These are phyloP conservation scores for Glarea lozoyensis DNA, from an alignment of 495 filamentous ascomycete genomes.

Conservation along the genomic window DNA sequence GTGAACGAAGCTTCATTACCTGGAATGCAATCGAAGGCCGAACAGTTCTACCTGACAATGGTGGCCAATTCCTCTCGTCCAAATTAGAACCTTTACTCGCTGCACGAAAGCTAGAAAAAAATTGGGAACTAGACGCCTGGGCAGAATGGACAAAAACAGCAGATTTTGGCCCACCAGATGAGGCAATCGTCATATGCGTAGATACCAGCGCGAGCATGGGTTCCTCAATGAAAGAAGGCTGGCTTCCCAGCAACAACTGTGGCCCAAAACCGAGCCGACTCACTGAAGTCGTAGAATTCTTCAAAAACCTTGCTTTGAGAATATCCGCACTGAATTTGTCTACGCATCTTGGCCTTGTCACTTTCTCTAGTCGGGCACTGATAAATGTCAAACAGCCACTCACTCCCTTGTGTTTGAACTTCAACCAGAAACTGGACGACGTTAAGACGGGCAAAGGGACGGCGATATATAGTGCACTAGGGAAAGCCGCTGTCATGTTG, in stretches of 20 bases:
- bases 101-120: conserved; percentile 4
- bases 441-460: background rate
- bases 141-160: conserved; percentile 7
- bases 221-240: background rate
- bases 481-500: conserved; percentile 4
- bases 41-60: conserved; percentile 7
- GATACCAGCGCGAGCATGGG: conserved; percentile 15
- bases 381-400: conserved; percentile 8
- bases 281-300: conserved; percentile 11
- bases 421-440: conserved; percentile 11
- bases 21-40: conserved; percentile 4
- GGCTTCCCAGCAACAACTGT: conserved; percentile 1
- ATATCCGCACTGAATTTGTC: conserved; percentile 7
- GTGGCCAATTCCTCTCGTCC: conserved; percentile 9
- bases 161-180: conserved; percentile 9
- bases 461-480: conserved; percentile 10
- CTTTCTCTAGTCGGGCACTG: conserved; percentile 3
- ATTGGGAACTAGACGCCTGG: conserved; percentile 17
- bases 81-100: conserved; percentile 10
- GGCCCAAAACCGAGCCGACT: conserved; percentile 7
- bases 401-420: conserved; percentile 7
- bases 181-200: conserved; percentile 17
- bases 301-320: conserved; percentile 10
- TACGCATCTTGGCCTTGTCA: conserved; percentile 15
- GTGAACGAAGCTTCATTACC: conserved; percentile 9